Base-by-base conservation (phyloP, 2,329 filamentous ascomycete genomes). In the Venturia aucupariae region DNA sequence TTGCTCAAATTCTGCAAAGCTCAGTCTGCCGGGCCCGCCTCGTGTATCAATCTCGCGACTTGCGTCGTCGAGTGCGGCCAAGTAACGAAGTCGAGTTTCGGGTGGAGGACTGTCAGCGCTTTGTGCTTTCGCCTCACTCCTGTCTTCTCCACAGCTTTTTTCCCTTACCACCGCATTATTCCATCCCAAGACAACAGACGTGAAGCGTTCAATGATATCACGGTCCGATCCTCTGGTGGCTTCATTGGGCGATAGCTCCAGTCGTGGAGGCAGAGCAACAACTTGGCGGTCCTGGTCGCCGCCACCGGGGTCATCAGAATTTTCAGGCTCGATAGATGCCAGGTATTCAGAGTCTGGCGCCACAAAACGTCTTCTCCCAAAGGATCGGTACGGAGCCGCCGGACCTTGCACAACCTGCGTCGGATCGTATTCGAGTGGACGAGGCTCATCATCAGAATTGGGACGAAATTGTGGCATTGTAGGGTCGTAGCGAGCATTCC, bases 11-110 rank as follows among this genome's bases (percentile, higher is more conserved):
- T 97, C 94, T 0, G 83, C 81, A 68, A 87, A 92, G 71, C 77
- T 89, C 60, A 97, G 78, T 71, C 86, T 85, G 0, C 91, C 93
- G 6, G 86, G 89, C 0, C 92, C 92, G n/a, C 89, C 90, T 32
- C 90, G 82, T 65, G 82, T 78, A 64, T 80, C 81, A 1, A 90
- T 87, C 72, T 92, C 86, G 44, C 81, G 77, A 71, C 94, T 90
- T 0, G 74, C 71, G 76, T 59, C 65, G 69, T 41, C 68, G 74
- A 66, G 65, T 76, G 65, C 0, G 66, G 61, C 4, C 69, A 71
- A 8, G 65, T 62, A 1, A 68, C 64, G 5, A 69, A 63, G 65
- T 68, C 67, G 22, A 32, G 8, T 44, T 64, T 30, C 46, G 17
- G 38, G 41, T n/a, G 63, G 60, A 27, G 48, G 46, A 22, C 38